phyloP scores from a whole-genome alignment of 2,329 filamentous ascomycete genomes.

The Paracorniculantispora psalliotae region DNA sequence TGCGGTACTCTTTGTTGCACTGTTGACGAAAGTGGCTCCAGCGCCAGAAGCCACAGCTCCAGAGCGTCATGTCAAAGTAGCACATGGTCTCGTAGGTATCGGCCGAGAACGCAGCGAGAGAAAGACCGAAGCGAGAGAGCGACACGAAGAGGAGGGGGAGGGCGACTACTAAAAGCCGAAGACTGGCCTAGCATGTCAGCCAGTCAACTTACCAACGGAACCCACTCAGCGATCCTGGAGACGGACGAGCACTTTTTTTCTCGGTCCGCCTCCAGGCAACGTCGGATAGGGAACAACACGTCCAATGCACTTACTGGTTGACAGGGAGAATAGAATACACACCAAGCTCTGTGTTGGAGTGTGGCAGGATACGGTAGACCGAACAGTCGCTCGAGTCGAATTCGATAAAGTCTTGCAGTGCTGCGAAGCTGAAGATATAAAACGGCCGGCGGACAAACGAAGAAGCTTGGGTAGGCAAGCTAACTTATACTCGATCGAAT shows the following conservation, averaged over 20 bases:
- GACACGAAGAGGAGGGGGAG: background rate
- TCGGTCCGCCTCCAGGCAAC: background rate
- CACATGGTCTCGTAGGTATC: slow-evolving; percentile 60
- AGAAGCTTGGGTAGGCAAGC: slow-evolving; percentile 25
- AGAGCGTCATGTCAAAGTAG: slow-evolving; percentile 89
- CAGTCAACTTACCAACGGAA: slow-evolving; percentile 13
- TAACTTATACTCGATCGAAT: slow-evolving; percentile 36
- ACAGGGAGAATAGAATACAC: background rate
- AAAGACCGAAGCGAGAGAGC: slow-evolving; percentile 13
- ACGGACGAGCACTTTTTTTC: slow-evolving; percentile 1
- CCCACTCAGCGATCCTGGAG: slow-evolving; percentile 13
- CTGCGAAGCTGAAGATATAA: background rate
- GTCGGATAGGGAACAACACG: background rate
- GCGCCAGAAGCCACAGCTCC: slow-evolving; percentile 84
- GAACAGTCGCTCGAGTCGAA: slow-evolving; percentile 6
- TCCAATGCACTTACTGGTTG: slow-evolving; percentile 1
- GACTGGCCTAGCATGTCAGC: slow-evolving; percentile 13
- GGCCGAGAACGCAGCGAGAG: slow-evolving; percentile 10
- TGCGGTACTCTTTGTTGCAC: slow-evolving; percentile 91
- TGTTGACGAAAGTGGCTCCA: slow-evolving; percentile 92
- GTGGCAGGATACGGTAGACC: background rate
- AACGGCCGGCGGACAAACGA: background rate
- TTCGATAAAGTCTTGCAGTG: background rate
- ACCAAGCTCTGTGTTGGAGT: background rate
- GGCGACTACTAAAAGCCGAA: slow-evolving; percentile 10